phyloP scores from a whole-genome alignment of 2,329 filamentous ascomycete species.

The Alternaria metachromatica region DNA sequence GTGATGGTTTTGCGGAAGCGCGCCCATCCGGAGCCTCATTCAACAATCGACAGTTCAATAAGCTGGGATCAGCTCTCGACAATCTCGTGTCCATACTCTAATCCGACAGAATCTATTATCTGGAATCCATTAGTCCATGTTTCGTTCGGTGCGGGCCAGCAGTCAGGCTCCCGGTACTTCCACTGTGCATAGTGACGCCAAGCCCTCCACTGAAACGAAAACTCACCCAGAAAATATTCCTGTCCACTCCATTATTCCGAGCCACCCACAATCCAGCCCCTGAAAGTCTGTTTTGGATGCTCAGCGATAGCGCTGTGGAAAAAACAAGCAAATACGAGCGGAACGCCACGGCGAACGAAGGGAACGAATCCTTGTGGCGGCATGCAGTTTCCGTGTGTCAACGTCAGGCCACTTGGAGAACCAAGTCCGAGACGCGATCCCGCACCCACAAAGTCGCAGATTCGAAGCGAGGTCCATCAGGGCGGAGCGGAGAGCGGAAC shows the following conservation, averaged over 20 bases:
- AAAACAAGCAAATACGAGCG: slow-evolving; percentile 36
- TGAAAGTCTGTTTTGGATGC: background rate
- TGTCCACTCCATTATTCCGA: background rate
- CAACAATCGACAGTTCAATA: background rate
- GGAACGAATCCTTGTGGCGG: slow-evolving; percentile 3
- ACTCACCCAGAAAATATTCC: background rate
- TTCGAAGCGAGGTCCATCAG: background rate
- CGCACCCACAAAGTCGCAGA: slow-evolving; percentile 2
- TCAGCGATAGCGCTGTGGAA: slow-evolving; percentile 10
- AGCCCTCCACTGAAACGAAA: background rate
- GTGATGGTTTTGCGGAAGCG: background rate
- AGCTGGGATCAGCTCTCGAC: background rate
- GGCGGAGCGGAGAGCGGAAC: slow-evolving; percentile 11
- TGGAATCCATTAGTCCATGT: background rate
- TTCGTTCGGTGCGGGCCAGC: background rate
- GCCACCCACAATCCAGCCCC: background rate
- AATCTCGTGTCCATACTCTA: background rate
- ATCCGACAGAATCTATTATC: background rate
- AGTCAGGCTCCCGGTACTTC: background rate
- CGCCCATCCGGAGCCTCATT: background rate
- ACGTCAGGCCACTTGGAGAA: slow-evolving; percentile 19
- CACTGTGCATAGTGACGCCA: background rate
- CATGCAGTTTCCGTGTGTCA: slow-evolving; percentile 25
- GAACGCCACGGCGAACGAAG: slow-evolving; percentile 21
- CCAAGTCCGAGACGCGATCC: slow-evolving; percentile 1